phyloP scores from a whole-genome alignment of 1,284 basidiomycete species.

The Athelia psychrophila region DNA sequence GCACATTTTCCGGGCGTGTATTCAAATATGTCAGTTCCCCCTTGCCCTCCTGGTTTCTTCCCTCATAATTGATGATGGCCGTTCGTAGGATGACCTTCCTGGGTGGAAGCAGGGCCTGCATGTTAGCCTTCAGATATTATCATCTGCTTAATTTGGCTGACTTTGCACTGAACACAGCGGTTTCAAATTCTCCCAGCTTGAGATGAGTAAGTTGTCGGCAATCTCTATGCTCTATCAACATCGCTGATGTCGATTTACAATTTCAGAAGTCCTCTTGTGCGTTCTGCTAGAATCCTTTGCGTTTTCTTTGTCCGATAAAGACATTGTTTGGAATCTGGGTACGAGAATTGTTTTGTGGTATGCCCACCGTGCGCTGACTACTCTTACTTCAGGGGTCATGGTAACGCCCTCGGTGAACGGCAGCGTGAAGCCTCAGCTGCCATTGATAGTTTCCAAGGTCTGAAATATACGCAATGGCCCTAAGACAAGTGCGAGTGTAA shows the following conservation, averaged over 20 bases:
- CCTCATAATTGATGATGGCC: too few relatives aligned
- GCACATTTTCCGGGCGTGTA: conserved; percentile 31
- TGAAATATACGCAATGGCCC: too few relatives aligned
- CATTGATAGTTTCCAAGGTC: too few relatives aligned
- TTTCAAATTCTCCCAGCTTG: conserved; percentile 32
- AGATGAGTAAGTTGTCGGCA: conserved; percentile 23
- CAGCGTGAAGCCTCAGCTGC: too few relatives aligned
- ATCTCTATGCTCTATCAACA: neutral
- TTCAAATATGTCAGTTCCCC: conserved; percentile 20
- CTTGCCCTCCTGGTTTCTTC: too few relatives aligned
- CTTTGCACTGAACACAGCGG: conserved; percentile 16
- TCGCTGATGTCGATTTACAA: too few relatives aligned
- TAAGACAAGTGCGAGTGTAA: too few relatives aligned
- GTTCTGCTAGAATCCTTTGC: neutral
- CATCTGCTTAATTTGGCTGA: neutral
- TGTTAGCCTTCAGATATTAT: conserved; percentile 17
- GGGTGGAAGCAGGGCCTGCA: conserved; percentile 30
- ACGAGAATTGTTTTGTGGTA: too few relatives aligned
- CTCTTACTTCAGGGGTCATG: too few relatives aligned
- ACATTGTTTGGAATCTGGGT: neutral
- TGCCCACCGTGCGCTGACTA: too few relatives aligned
- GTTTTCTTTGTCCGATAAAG: neutral
- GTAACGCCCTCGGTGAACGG: too few relatives aligned
- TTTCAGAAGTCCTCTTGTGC: neutral
- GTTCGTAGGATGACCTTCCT: conserved; percentile 29